These are phyloP conservation scores for Davidsoniella eucalypti DNA, from an alignment of 2,329 filamentous ascomycete genomes.

Conservation along the genomic window DNA sequence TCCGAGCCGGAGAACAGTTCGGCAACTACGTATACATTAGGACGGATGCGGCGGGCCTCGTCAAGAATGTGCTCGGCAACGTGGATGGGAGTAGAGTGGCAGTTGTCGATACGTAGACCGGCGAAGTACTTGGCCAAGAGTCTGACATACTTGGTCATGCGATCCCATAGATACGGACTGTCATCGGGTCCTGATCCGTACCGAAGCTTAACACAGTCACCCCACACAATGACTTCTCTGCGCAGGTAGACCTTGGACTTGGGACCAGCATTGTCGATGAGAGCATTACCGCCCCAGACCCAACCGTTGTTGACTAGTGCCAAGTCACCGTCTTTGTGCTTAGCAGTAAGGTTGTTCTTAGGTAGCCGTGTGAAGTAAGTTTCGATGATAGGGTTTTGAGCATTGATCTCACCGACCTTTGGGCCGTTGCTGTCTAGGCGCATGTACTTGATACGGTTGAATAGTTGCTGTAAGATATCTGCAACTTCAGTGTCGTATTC, in stretches of 20 bases:
- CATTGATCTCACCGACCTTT: conserved; percentile 62
- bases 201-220: conserved; percentile 91
- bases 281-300: conserved; percentile 95
- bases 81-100: conserved; percentile 86
- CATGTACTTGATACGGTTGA: conserved; percentile 88
- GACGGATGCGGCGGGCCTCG: conserved; percentile 73
- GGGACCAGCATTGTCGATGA: conserved; percentile 84
- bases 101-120: conserved; percentile 95
- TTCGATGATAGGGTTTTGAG: conserved; percentile 71
- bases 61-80: conserved; percentile 93
- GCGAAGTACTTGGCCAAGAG: conserved; percentile 89
- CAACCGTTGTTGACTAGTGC: conserved; percentile 91
- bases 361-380: conserved; percentile 87
- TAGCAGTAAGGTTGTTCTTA: conserved; percentile 57
- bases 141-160: conserved; percentile 84
- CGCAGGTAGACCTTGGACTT: conserved; percentile 85
- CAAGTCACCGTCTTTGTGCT: conserved; percentile 59
- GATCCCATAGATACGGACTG: conserved; percentile 87
- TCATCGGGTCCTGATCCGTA: conserved; percentile 70
- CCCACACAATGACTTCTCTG: conserved; percentile 94
- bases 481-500: conserved; percentile 77
- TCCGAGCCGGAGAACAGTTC: conserved; percentile 94
- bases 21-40: conserved; percentile 80
- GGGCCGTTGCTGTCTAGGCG: conserved; percentile 86
- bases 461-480: conserved; percentile 78